Conservation (phyloP, 1,284 basidiomycete species). For the Neolentinus lepideus region DNA sequence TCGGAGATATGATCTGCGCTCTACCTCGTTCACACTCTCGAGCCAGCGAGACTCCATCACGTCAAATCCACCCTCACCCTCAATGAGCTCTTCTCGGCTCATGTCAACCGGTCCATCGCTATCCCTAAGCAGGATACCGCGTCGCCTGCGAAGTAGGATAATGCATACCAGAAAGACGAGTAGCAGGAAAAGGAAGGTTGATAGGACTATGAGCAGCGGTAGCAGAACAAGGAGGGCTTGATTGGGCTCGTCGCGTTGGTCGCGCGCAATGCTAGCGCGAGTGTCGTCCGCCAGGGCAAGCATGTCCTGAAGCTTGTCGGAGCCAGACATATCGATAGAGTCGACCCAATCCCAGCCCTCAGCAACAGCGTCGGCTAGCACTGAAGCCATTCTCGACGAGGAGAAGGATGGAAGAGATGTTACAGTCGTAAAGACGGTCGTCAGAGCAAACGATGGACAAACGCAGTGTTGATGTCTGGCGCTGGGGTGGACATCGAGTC, state of each 20-base stretch:
- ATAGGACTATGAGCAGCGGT: constrained; percentile 87
- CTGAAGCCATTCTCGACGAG: not conserved
- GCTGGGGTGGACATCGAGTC: not conserved
- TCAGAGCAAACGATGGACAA: not conserved
- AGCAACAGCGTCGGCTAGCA: not conserved
- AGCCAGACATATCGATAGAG: not conserved
- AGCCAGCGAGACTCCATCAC: constrained; percentile 92
- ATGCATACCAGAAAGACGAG: constrained; percentile 86
- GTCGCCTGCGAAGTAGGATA: constrained; percentile 72
- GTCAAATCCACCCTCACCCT: constrained; percentile 88
- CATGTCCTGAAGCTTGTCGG: not conserved
- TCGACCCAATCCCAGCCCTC: not conserved
- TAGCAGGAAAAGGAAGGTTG: constrained; percentile 88
- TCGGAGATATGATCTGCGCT: constrained; percentile 70
- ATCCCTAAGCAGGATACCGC: constrained; percentile 81
- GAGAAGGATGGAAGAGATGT: not conserved
- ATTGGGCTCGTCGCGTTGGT: not conserved
- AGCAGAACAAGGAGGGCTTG: constrained; percentile 77
- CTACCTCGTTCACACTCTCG: constrained; percentile 69
- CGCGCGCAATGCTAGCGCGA: constrained; percentile 27
- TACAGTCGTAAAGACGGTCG: not conserved
- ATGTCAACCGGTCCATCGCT: constrained; percentile 91
- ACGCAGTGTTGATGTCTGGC: not conserved
- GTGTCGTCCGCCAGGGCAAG: constrained; percentile 17
- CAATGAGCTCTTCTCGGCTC: constrained; percentile 82